A percentile compares a stretch with the other conserved stretches of the same genome.
Evolutionary conservation across 768 basidiomycete genomes (phyloP).

Genomic region (Lentinula aciculospora): DNA sequence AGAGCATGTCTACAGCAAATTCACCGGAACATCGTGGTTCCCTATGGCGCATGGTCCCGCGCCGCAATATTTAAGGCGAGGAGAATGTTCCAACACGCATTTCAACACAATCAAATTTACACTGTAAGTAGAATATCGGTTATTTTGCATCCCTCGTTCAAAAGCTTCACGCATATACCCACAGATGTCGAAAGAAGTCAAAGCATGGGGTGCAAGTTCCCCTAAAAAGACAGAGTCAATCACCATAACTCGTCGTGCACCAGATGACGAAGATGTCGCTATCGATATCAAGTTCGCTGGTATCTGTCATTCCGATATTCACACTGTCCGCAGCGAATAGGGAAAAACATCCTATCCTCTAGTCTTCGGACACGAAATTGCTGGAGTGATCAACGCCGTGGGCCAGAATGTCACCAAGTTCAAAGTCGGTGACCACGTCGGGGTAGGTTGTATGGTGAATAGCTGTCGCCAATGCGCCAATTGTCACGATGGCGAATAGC

Average conservation of each 20-base stretch:
- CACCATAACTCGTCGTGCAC: slow-evolving; percentile 9
- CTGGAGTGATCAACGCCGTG: slow-evolving; percentile 46
- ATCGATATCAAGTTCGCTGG: slow-evolving; percentile 45
- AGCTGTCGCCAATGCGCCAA: slow-evolving; percentile 42
- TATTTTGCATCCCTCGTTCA: too few species aligned
- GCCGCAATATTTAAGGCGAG: not conserved
- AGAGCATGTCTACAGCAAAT: too few species aligned
- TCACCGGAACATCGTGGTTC: not conserved
- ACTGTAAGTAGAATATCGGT: too few species aligned
- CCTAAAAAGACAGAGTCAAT: not conserved
- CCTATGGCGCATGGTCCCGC: not conserved
- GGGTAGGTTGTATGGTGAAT: slow-evolving; percentile 45
- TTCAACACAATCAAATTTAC: not conserved
- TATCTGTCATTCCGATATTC: slow-evolving; percentile 50
- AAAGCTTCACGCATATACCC: not conserved
- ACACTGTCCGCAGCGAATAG: slow-evolving; percentile 35
- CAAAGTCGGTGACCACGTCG: slow-evolving; percentile 53
- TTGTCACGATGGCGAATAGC: slow-evolving; percentile 48
- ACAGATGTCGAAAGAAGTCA: not conserved
- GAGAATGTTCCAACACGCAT: not conserved
- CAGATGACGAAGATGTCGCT: slow-evolving; percentile 50
- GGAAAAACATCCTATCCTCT: slow-evolving; percentile 24
- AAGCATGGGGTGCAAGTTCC: slow-evolving; percentile 2
- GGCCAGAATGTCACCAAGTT: slow-evolving; percentile 49
- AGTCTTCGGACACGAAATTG: slow-evolving; percentile 49